phyloP scores from a whole-genome alignment of 495 filamentous ascomycete genomes.

The Neurospora tetraspora region DNA sequence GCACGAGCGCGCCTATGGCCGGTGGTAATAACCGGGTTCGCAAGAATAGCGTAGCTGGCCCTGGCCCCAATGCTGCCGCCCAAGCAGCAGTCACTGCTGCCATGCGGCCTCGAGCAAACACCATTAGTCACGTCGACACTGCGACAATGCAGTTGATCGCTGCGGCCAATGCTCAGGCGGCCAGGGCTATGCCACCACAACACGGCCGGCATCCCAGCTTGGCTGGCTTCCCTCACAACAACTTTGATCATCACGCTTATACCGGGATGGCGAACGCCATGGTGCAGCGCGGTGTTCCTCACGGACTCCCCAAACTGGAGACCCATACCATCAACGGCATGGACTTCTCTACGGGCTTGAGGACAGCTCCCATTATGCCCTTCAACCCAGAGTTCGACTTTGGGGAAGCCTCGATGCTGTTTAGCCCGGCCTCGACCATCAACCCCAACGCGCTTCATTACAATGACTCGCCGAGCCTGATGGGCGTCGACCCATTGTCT shows the following conservation, averaged over 20 bases:
- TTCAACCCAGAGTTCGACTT: constrained; percentile 68
- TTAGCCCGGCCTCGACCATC: constrained; percentile 62
- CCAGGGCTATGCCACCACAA: constrained; percentile 46
- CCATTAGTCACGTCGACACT: constrained; percentile 88
- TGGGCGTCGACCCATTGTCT: constrained; percentile 62
- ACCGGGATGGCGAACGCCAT: constrained; percentile 61
- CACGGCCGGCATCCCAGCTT: constrained; percentile 57
- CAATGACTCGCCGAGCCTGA: constrained; percentile 67
- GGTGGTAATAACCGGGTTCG: constrained; percentile 60
- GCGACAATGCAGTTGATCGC: constrained; percentile 62
- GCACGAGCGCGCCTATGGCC: constrained; percentile 62
- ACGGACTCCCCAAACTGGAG: constrained; percentile 71
- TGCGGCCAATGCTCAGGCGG: constrained; percentile 39
- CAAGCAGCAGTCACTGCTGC: constrained; percentile 35
- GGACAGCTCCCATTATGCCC: constrained; percentile 69
- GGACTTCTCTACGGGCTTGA: constrained; percentile 55
- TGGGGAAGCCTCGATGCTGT: constrained; percentile 50
- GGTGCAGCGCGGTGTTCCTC: constrained; percentile 50
- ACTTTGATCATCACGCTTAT: constrained; percentile 35
- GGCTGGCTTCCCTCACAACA: constrained; percentile 51
- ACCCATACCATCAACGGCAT: constrained; percentile 49
- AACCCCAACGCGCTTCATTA: constrained; percentile 96
- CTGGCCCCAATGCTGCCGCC: constrained; percentile 29
- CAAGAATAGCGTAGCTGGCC: constrained; percentile 79
- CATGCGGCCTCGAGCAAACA: constrained; percentile 90